Evolutionary conservation across 257 asterid species (phyloP).

Genomic region (Solanum stenotomum): DNA sequence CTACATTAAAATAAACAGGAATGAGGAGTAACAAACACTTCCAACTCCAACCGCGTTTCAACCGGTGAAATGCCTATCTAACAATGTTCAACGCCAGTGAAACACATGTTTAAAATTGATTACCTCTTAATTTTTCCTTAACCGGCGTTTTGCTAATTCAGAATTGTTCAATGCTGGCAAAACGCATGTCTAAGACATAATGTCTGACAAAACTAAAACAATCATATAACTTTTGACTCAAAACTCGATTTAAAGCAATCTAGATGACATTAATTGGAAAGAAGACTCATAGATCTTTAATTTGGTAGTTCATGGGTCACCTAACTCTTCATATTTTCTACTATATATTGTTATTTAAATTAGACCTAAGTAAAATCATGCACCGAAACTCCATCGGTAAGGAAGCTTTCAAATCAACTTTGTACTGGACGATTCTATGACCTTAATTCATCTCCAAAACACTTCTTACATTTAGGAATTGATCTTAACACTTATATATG

Average conservation of each 20-base stretch:
- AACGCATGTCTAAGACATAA: background rate
- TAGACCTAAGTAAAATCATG: background rate
- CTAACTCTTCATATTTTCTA: background rate
- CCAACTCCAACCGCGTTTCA: background rate
- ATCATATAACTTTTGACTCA: background rate
- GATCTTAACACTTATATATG: background rate
- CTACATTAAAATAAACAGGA: no score
- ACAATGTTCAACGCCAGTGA: background rate
- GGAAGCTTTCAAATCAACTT: background rate
- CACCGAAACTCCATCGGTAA: background rate
- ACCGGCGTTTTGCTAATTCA: background rate
- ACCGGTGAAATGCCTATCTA: background rate
- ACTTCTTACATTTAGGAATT: background rate
- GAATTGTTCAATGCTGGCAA: background rate
- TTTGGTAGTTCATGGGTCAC: background rate
- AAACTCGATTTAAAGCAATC: no score
- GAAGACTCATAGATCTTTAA: background rate
- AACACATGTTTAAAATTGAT: no score
- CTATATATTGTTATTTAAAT: no score
- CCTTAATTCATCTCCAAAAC: background rate
- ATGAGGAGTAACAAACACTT: background rate
- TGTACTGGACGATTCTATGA: background rate
- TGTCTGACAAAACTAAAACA: background rate
- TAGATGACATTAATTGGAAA: background rate
- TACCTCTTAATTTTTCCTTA: background rate